Evolutionary conservation across 1,139 yeast species (phyloP).

Genomic region (Wickerhamomyces sp.): DNA sequence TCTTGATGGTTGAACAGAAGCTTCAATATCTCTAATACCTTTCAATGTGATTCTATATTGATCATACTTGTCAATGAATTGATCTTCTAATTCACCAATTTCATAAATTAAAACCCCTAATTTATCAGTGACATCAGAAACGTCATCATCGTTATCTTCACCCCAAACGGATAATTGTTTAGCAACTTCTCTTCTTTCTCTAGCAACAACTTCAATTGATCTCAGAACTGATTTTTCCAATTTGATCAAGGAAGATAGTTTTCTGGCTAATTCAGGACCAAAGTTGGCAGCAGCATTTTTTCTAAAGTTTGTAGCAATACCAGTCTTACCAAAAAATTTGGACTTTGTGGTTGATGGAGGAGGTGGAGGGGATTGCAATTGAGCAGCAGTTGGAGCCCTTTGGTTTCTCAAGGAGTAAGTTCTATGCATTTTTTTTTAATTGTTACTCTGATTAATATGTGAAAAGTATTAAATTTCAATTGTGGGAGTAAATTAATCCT

Average conservation of each 20-base stretch:
- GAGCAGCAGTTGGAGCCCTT: slow-evolving; percentile 81
- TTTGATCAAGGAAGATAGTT: slow-evolving; percentile 71
- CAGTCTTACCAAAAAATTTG: slow-evolving; percentile 69
- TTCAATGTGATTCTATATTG: slow-evolving; percentile 81
- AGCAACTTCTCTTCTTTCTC: slow-evolving; percentile 79
- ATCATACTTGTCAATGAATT: slow-evolving; percentile 80
- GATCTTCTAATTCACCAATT: slow-evolving; percentile 84
- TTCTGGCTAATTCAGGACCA: slow-evolving; percentile 77
- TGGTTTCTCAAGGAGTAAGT: slow-evolving; percentile 75
- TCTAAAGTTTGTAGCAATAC: slow-evolving; percentile 62
- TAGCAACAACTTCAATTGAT: slow-evolving; percentile 71
- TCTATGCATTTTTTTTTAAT: slow-evolving; percentile 56
- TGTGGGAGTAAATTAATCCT: too few relatives aligned
- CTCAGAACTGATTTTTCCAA: slow-evolving; percentile 80
- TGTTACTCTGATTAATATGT: neutral
- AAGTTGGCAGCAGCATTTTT: slow-evolving; percentile 67
- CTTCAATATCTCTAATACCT: slow-evolving; percentile 79
- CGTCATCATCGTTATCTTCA: slow-evolving; percentile 79
- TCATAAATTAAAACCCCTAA: slow-evolving; percentile 79
- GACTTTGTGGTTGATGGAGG: slow-evolving; percentile 70
- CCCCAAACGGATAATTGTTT: slow-evolving; percentile 84
- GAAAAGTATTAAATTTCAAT: too few relatives aligned
- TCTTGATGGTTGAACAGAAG: slow-evolving; percentile 82
- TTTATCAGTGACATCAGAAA: slow-evolving; percentile 80
- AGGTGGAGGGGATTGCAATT: slow-evolving; percentile 75